phyloP scores from a whole-genome alignment of 1,284 basidiomycete species.

The Malassezia globosa region DNA sequence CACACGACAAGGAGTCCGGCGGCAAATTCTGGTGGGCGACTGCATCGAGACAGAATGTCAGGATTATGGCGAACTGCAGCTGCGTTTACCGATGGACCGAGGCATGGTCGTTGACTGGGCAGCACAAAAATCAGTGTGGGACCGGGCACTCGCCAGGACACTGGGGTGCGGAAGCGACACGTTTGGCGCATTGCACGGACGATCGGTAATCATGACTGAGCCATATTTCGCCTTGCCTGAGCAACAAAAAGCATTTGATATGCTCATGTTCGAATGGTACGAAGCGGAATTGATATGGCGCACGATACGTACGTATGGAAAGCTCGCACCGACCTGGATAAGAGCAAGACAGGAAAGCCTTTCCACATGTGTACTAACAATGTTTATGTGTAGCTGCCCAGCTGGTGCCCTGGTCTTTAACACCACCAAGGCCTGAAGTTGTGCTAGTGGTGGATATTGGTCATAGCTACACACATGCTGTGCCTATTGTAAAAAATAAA shows the following conservation, averaged over 20 bases:
- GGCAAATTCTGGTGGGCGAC: slow-evolving; percentile 21
- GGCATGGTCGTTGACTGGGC: slow-evolving; percentile 41
- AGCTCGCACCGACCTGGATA: too few relatives aligned
- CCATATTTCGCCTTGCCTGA: slow-evolving; percentile 85
- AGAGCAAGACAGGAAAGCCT: too few relatives aligned
- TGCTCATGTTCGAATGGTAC: slow-evolving; percentile 91
- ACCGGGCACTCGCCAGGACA: slow-evolving; percentile 22
- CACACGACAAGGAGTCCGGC: slow-evolving; percentile 18
- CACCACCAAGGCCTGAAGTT: slow-evolving; percentile 57
- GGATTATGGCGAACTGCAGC: slow-evolving; percentile 32
- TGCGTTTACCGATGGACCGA: slow-evolving; percentile 34
- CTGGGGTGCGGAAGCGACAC: slow-evolving; percentile 8
- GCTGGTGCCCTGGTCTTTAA: slow-evolving; percentile 1
- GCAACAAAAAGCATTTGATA: slow-evolving; percentile 78
- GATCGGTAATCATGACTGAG: slow-evolving; percentile 62
- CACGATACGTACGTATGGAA: too few relatives aligned
- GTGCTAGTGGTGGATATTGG: slow-evolving; percentile 74
- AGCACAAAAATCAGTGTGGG: slow-evolving; percentile 39
- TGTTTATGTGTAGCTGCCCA: too few relatives aligned
- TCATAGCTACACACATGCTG: slow-evolving; percentile 80
- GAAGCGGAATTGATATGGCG: slow-evolving; percentile 74
- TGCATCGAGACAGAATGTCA: slow-evolving; percentile 25
- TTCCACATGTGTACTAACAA: slow-evolving; percentile 16
- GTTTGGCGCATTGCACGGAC: slow-evolving; percentile 9
- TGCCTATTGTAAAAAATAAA: slow-evolving; percentile 67